These are phyloP conservation scores for Podospora anserina DNA, from an alignment of 495 filamentous ascomycete genomes.

Conservation along the genomic window DNA sequence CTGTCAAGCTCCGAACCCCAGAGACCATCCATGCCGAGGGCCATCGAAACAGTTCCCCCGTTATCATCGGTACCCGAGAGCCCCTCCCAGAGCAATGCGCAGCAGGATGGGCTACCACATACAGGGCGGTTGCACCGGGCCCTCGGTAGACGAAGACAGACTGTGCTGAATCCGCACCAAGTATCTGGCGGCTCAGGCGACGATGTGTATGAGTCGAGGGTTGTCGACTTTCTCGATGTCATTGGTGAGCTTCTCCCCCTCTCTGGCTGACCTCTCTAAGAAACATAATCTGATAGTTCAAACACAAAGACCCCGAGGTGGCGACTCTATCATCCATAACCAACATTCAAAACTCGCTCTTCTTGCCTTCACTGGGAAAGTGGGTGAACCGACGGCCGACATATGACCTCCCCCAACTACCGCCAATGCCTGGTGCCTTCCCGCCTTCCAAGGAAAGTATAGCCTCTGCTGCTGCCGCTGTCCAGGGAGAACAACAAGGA, in stretches of 20 bases:
- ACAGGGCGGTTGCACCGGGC: background rate
- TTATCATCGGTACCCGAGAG: background rate
- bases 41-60: constrained; percentile 1
- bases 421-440: constrained; percentile 25
- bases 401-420: constrained; percentile 60
- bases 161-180: background rate
- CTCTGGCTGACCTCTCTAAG: background rate
- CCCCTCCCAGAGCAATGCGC: background rate
- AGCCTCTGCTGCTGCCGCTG: constrained; percentile 3
- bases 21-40: constrained; percentile 7
- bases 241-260: constrained; percentile 53
- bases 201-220: constrained; percentile 49
- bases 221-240: constrained; percentile 69
- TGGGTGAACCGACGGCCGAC: constrained; percentile 69
- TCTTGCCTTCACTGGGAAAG: constrained; percentile 65
- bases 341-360: constrained; percentile 77
- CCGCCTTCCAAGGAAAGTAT: constrained; percentile 25
- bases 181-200: constrained; percentile 24
- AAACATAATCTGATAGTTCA: background rate
- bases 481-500: constrained; percentile 11
- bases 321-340: constrained; percentile 70
- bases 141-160: constrained; percentile 12
- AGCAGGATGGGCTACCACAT: background rate
- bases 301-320: constrained; percentile 65
- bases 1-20: constrained; percentile 24